Base-by-base conservation (phyloP, 306 rosid genomes). In the Calophaca sinica region DNA sequence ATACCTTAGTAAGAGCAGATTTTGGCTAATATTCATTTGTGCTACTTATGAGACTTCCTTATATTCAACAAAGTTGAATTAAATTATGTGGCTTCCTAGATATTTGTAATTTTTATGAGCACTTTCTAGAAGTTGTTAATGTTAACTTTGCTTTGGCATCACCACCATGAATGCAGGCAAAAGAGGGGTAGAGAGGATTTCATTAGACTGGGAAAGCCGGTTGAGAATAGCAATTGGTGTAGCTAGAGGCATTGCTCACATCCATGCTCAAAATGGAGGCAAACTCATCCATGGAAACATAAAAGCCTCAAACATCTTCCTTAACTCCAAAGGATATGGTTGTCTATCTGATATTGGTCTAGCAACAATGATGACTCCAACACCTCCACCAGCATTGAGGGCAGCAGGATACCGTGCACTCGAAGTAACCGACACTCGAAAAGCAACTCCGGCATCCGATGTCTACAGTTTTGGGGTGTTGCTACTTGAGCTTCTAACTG, bases 161-260 rank as follows among this genome's bases (percentile, higher is more conserved):
- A 71, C 32, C 13, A 66, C 20, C 28, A 36, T 20, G 26, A 20
- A 20, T 83, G 79, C 88, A 93, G 98, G 80, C 3, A 87, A 80
- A 73, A 84, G 93, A 85, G 92, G 94, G 36, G 91, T 72, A 55
- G 88, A 84, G 3, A 80, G 85, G 62, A 80, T 14, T 63, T 83
- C 74, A 29, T 70, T 91, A 29, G 89, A 89, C 70, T 93, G 98
- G 98, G 91, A 91, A 14, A 76, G 80, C 26, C 59, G 98, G 39
- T 84, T 93, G 49, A 87, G 73, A 75, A 89, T 91, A 41, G 88
- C 89, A 36, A 63, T 89, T 9, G 98, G 98, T 20, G 84, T 85
- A 53, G 97, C 98, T 38, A 89, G 93, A 84, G 98, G 97, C 65
- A 87, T 93, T 20, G 91, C 96, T 68, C 81, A 88, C 81, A 75